A percentile compares a stretch with the other conserved stretches of the same genome.
Evolutionary conservation across 2,329 filamentous ascomycete species (phyloP).

Genomic region (Fusarium secorum): DNA sequence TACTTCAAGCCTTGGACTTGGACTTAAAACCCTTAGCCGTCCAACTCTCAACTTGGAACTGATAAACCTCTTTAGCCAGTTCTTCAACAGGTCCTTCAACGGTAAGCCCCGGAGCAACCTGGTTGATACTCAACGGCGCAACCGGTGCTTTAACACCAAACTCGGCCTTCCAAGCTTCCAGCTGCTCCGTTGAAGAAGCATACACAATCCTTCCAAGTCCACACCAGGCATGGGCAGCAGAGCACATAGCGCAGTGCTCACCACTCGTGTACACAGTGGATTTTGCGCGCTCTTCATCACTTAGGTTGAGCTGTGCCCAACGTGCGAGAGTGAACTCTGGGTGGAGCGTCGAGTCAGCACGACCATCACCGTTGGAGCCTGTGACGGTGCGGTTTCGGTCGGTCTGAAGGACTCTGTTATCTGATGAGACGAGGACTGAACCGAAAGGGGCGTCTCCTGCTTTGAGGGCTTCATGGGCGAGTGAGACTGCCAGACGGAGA

Average conservation of each 20-base stretch:
- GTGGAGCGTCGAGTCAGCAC: conserved; percentile 46
- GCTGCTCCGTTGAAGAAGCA: conserved; percentile 43
- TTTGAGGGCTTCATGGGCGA: conserved; percentile 48
- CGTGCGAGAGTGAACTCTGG: conserved; percentile 49
- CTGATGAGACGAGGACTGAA: conserved; percentile 46
- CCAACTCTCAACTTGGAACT: conserved; percentile 39
- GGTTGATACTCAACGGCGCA: conserved; percentile 40
- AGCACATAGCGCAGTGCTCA: conserved; percentile 51
- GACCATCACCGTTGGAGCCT: conserved; percentile 37
- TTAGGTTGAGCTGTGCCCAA: conserved; percentile 48
- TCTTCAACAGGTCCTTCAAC: conserved; percentile 45
- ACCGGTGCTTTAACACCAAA: conserved; percentile 37
- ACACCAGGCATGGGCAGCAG: conserved; percentile 47
- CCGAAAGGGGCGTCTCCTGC: conserved; percentile 50
- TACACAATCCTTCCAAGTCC: conserved; percentile 49
- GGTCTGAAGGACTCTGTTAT: conserved; percentile 40
- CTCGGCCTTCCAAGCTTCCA: conserved; percentile 42
- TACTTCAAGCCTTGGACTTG: conserved; percentile 9
- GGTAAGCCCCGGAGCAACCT: conserved; percentile 42
- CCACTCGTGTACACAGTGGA: conserved; percentile 49
- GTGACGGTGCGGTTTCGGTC: conserved; percentile 49
- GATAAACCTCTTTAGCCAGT: conserved; percentile 43
- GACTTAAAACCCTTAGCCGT: conserved; percentile 21
- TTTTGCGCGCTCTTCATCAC: conserved; percentile 50
- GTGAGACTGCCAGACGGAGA: conserved; percentile 38